A percentile compares a stretch with the other conserved stretches of the same genome.
Evolutionary conservation across 129 eudicot species (phyloP).

Genomic region (Centaurea solstitialis): DNA sequence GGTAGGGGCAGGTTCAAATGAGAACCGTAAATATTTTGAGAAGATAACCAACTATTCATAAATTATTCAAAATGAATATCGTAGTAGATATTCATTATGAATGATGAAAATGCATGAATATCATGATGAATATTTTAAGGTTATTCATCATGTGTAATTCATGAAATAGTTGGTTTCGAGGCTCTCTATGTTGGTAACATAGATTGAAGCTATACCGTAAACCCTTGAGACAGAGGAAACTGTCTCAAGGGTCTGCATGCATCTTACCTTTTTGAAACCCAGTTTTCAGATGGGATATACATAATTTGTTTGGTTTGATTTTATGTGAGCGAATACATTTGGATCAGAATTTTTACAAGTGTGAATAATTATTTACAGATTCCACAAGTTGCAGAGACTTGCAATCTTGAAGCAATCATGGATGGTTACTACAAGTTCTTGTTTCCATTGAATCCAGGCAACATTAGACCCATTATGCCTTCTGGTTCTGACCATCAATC

Average conservation of each 20-base stretch:
- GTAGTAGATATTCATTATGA: background rate
- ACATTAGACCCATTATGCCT: slow-evolving; percentile 78
- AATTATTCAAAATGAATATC: background rate
- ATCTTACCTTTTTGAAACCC: too few relatives aligned
- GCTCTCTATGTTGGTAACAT: too few relatives aligned
- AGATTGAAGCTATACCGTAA: too few relatives aligned
- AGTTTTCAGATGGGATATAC: too few relatives aligned
- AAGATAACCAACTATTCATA: background rate
- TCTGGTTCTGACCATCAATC: slow-evolving; percentile 46
- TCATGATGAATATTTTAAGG: background rate
- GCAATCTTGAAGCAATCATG: slow-evolving; percentile 89
- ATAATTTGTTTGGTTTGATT: background rate
- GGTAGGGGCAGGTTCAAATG: too few relatives aligned
- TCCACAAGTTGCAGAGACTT: slow-evolving; percentile 81
- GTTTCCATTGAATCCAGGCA: slow-evolving; percentile 95
- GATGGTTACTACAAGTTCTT: slow-evolving; percentile 91
- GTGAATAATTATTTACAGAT: slow-evolving; percentile 46
- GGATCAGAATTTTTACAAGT: background rate
- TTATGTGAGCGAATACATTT: background rate
- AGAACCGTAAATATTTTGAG: background rate
- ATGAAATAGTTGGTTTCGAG: background rate
- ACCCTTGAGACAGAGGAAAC: too few relatives aligned
- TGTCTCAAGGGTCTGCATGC: too few relatives aligned
- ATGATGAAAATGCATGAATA: background rate
- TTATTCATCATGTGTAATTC: background rate